Evolutionary conservation across 305 asterid genomes (phyloP), one percentile per base, ranked within the genome.

Genomic region (Plantago lanceolata): DNA sequence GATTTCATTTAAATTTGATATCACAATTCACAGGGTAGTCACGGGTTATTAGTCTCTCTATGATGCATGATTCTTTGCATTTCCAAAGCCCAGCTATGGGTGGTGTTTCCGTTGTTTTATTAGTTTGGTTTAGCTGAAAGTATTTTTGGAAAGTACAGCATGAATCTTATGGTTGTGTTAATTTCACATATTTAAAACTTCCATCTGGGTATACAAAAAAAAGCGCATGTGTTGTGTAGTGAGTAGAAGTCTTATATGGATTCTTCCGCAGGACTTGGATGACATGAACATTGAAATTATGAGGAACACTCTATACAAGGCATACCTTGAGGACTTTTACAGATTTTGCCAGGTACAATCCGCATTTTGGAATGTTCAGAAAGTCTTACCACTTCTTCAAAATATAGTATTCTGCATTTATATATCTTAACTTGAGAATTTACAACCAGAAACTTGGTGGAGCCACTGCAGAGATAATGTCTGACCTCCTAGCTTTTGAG

Each of bases 251-350:
- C 33, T 68, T 50, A 59, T 47, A 5, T 14, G 16, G 54, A 28
- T 29, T 48, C 24, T 19, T 24, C 18, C 47, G 55, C 75, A 84
- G 90, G 90, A 84, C 70, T 71, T 84, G 78, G 86, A 84, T 65
- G 89, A 84, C 56, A 84, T 84, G 89, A 84, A 84, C 74, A 83
- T 83, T 49, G 89, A 81, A 75, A 83, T 83, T 28, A 83, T 81
- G 89, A 78, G 87, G 67, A 84, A 84, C 69, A 84, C 97, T 29
- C 92, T 91, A 31, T 93, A 93, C 82, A 93, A 93, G 80, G 99
- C 97, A 57, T 93, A 93, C 81, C 97, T 93, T 51, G 99, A 93
- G 77, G 99, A 93, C 71, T 93, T 93, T 66, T 87, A 93, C 73
- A 78, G 85, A 60, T 93, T 87, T 77, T 93, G 97, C 80, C 96